Percentiles rank a stretch among this genome's conserved stretches.
phyloP scores from a whole-genome alignment of 768 basidiomycete genomes.

The Grammothele lineata region DNA sequence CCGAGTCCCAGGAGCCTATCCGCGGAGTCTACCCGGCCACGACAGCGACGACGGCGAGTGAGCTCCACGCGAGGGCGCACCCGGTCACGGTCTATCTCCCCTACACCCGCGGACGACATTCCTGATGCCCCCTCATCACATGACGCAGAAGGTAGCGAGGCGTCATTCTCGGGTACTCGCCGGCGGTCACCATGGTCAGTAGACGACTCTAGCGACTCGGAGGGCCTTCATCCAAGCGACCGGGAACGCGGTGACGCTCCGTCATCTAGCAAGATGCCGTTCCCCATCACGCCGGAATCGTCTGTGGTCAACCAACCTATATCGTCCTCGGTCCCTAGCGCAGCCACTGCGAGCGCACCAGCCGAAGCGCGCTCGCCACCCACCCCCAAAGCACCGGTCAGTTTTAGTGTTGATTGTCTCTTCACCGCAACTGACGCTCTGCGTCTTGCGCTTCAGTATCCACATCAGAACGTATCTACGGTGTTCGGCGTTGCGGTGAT shows the following conservation, averaged over 20 bases:
- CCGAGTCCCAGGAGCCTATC: constrained; percentile 72
- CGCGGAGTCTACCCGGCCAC: constrained; percentile 45
- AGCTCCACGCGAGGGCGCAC: constrained; percentile 37
- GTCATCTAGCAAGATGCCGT: constrained; percentile 16
- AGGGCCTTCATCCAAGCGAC: constrained; percentile 15
- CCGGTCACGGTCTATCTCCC: constrained; percentile 29
- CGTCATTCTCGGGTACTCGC: constrained; percentile 9
- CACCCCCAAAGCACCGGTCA: constrained; percentile 20
- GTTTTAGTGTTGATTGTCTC: constrained; percentile 6
- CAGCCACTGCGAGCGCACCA: constrained; percentile 4
- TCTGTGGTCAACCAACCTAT: constrained; percentile 26
- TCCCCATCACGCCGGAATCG: constrained; percentile 27
- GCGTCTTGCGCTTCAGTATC: constrained; percentile 23
- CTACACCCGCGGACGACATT: constrained; percentile 13
- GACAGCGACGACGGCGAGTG: constrained; percentile 20
- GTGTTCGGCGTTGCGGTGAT: constrained; percentile 64
- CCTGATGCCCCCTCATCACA: constrained; percentile 4
- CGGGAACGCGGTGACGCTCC: constrained; percentile 13
- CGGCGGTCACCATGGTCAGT: constrained; percentile 24
- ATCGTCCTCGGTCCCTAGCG: constrained; percentile 2
- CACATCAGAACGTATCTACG: constrained; percentile 34
- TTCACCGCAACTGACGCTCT: constrained; percentile 1
- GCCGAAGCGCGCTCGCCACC: constrained; percentile 20
- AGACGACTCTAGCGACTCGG: constrained; percentile 25
- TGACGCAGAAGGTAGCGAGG: constrained; percentile 4